Evolutionary conservation across 139 green algal species (phyloP).

Genomic region (Tetradesmus obliquus): DNA sequence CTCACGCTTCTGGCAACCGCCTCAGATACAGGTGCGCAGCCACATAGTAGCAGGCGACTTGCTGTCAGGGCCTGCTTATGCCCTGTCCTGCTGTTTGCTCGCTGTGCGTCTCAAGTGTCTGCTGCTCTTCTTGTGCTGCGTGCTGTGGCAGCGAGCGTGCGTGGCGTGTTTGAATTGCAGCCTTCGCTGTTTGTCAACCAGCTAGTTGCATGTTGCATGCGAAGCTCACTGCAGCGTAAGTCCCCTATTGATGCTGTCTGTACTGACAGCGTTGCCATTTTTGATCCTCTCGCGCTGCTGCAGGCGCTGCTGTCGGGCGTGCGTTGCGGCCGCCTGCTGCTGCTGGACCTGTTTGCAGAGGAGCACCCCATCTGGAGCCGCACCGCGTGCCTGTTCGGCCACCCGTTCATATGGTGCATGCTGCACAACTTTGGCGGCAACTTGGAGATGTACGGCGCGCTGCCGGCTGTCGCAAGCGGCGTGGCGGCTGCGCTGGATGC

Average conservation of each 20-base stretch:
- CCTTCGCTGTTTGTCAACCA: no score
- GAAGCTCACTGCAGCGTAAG: no score
- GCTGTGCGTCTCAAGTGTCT: no score
- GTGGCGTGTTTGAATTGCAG: no score
- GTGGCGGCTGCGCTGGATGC: constrained; percentile 31
- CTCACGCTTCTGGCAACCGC: constrained; percentile 41
- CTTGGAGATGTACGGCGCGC: constrained; percentile 56
- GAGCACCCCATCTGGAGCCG: constrained; percentile 57
- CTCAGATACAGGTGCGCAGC: constrained; percentile 53
- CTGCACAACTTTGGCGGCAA: constrained; percentile 72
- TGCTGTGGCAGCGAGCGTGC: no score
- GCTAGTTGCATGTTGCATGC: no score
- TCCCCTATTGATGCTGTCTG: background rate
- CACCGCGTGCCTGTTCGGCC: constrained; percentile 51
- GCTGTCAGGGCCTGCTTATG: background rate
- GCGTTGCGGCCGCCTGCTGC: constrained; percentile 49
- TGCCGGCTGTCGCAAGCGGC: constrained; percentile 38
- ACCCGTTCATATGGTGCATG: constrained; percentile 62
- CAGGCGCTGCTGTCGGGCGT: constrained; percentile 60
- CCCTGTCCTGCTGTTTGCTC: background rate
- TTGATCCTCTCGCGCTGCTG: background rate
- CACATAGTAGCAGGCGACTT: background rate
- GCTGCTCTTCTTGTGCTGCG: no score
- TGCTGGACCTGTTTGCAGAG: constrained; percentile 68
- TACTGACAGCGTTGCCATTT: background rate